Conservation (phyloP, 202 grass and related monocot genomes). For the Digitaria exilis region DNA sequence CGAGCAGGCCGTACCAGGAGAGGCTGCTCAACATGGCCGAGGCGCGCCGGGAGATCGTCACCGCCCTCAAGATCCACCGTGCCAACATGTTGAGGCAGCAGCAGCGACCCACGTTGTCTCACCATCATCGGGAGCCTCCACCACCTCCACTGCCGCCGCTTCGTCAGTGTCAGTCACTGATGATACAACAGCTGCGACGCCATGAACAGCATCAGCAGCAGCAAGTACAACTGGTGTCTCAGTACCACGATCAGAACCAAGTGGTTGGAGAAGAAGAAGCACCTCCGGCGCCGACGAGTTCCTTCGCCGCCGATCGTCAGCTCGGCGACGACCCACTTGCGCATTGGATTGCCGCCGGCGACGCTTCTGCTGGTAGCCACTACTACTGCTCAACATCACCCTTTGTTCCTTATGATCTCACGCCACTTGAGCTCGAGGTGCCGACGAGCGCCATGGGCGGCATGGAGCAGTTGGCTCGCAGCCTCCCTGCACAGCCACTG, state of each 20-base stretch:
- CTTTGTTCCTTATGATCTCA: constrained; percentile 31
- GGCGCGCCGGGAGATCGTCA: constrained; percentile 68
- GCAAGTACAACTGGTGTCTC: not conserved
- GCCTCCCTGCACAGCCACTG: constrained; percentile 51
- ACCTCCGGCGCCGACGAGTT: constrained; percentile 5
- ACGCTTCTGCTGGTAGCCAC: not conserved
- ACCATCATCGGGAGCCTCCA: constrained; percentile 22
- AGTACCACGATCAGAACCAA: constrained; percentile 32
- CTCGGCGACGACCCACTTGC: not conserved
- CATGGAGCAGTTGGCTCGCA: constrained; percentile 38
- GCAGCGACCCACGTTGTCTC: constrained; percentile 18
- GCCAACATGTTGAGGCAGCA: constrained; percentile 47
- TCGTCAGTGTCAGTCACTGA: constrained; percentile 16
- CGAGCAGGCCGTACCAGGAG: constrained; percentile 71
- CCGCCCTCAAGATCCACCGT: constrained; percentile 70
- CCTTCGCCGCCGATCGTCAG: constrained; percentile 12
- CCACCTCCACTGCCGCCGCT: not conserved
- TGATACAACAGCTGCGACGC: constrained; percentile 15
- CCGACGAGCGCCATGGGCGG: not conserved
- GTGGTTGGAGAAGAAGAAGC: not conserved
- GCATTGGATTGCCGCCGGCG: not conserved
- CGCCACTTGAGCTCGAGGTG: constrained; percentile 3
- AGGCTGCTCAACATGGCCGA: constrained; percentile 76
- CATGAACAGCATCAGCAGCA: not conserved
- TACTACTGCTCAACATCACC: not conserved